Percentiles rank a stretch among this genome's conserved stretches.
These are phyloP conservation scores for Citeromyces siamensis DNA, from an alignment of 1,139 yeast species.

Conservation along the genomic window DNA sequence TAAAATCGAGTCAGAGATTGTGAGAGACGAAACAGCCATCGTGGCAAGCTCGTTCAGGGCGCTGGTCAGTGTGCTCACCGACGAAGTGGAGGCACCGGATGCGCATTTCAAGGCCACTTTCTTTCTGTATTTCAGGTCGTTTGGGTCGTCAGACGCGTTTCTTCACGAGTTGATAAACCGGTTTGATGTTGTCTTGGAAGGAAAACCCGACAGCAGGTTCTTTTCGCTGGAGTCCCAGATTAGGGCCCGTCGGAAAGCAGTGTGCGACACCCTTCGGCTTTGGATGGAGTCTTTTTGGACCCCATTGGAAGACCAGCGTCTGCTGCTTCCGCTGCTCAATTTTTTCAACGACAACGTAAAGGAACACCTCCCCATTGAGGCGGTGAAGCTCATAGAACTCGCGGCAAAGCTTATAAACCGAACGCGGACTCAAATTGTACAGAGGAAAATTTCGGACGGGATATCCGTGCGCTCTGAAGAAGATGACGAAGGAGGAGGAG, in stretches of 20 bases:
- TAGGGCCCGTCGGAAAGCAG: constrained; percentile 53
- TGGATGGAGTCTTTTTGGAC: constrained; percentile 93
- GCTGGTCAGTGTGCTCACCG: constrained; percentile 57
- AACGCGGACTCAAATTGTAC: constrained; percentile 26
- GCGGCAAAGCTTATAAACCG: constrained; percentile 38
- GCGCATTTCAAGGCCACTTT: constrained; percentile 65
- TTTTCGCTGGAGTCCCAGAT: constrained; percentile 31
- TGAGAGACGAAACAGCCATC: constrained; percentile 40
- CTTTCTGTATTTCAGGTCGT: constrained; percentile 69
- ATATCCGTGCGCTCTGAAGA: constrained; percentile 13
- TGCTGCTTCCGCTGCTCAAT: constrained; percentile 58
- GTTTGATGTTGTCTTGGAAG: constrained; percentile 33
- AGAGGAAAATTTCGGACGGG: constrained; percentile 21
- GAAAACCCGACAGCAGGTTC: constrained; percentile 13
- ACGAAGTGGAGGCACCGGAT: constrained; percentile 59
- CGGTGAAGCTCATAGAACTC: constrained; percentile 45
- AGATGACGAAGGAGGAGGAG: too few species aligned
- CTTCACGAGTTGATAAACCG: constrained; percentile 58
- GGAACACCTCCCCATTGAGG: constrained; percentile 44
- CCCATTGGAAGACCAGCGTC: constrained; percentile 38
- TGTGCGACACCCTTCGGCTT: constrained; percentile 55
- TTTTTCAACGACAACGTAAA: constrained; percentile 68
- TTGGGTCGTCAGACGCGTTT: constrained; percentile 57
- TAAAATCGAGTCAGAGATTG: constrained; percentile 26
- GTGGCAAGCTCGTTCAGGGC: constrained; percentile 77